These are phyloP conservation scores for Pyrenochaeta sp. DNA, from an alignment of 2,329 filamentous ascomycete species.

Conservation along the genomic window DNA sequence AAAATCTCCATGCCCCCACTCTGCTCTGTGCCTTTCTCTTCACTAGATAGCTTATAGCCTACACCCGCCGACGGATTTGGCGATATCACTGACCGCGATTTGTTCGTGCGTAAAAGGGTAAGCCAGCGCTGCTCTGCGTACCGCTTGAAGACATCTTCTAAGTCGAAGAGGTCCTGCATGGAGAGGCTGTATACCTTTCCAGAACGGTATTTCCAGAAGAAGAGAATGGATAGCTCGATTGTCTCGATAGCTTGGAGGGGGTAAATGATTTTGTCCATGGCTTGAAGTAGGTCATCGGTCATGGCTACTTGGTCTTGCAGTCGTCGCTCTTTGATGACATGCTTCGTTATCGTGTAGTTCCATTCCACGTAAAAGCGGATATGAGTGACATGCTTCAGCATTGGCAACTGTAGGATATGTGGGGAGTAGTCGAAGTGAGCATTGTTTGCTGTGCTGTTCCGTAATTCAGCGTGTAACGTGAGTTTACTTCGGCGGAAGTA, in stretches of 20 bases:
- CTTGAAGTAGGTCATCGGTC: constrained; percentile 39
- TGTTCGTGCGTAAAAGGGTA: constrained; percentile 34
- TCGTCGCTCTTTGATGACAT: constrained; percentile 20
- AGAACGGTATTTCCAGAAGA: constrained; percentile 45
- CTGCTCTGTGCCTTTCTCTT: constrained; percentile 43
- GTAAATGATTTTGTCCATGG: constrained; percentile 42
- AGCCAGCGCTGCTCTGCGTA: constrained; percentile 46
- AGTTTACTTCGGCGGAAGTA: constrained; percentile 42
- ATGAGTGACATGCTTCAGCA: constrained; percentile 40
- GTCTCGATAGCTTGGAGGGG: constrained; percentile 35
- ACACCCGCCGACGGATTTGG: constrained; percentile 40
- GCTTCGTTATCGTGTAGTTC: constrained; percentile 41
- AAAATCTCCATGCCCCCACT: constrained; percentile 49
- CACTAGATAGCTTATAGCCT: constrained; percentile 45
- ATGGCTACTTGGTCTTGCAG: constrained; percentile 42
- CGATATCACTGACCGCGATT: constrained; percentile 20
- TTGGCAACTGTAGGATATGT: constrained; percentile 41
- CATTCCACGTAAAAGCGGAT: constrained; percentile 48
- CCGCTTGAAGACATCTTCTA: constrained; percentile 46
- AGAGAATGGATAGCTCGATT: constrained; percentile 44
- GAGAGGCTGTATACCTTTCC: constrained; percentile 46
- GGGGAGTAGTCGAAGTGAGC: constrained; percentile 46
- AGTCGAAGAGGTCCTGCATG: constrained; percentile 47
- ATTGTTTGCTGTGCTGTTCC: constrained; percentile 40
- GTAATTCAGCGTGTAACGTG: constrained; percentile 45